Percentiles rank a stretch among this genome's conserved stretches.
phyloP scores from a whole-genome alignment of 2,329 filamentous ascomycete species.

The Microascus cirrosus region DNA sequence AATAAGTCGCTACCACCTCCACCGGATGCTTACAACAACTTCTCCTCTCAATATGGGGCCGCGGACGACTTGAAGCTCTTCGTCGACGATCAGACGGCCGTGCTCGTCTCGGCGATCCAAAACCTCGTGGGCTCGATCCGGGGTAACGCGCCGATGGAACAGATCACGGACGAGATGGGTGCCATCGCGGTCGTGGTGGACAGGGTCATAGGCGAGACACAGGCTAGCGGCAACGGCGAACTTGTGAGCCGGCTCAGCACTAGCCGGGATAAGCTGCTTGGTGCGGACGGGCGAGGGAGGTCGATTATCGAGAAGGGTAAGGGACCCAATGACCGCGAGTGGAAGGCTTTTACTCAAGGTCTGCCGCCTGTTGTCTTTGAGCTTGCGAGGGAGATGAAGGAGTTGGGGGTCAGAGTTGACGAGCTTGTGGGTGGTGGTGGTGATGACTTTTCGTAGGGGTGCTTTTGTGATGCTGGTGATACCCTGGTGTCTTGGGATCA shows the following conservation, averaged over 20 bases:
- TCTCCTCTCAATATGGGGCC: slow-evolving; percentile 19
- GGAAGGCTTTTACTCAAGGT: slow-evolving; percentile 55
- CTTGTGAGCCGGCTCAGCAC: slow-evolving; percentile 45
- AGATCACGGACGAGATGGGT: slow-evolving; percentile 58
- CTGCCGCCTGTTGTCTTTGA: slow-evolving; percentile 80
- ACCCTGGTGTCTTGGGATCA: neutral
- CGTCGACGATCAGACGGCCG: slow-evolving; percentile 71
- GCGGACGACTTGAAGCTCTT: slow-evolving; percentile 54
- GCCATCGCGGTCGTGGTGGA: slow-evolving; percentile 61
- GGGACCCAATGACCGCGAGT: slow-evolving; percentile 37
- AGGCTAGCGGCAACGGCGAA: slow-evolving; percentile 40
- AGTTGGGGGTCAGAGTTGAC: slow-evolving; percentile 39
- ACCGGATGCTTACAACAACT: slow-evolving; percentile 24
- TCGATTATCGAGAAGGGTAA: slow-evolving; percentile 42
- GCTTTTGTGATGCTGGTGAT: neutral
- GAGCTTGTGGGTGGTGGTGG: slow-evolving; percentile 16
- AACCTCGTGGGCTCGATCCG: slow-evolving; percentile 66
- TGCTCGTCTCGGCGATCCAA: slow-evolving; percentile 70
- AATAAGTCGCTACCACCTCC: slow-evolving; percentile 24
- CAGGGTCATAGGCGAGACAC: slow-evolving; percentile 57
- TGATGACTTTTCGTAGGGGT: slow-evolving; percentile 35
- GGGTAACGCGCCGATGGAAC: slow-evolving; percentile 48
- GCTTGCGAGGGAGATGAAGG: slow-evolving; percentile 73
- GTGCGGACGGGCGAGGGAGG: slow-evolving; percentile 49
- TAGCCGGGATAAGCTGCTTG: slow-evolving; percentile 54